Base-by-base conservation (phyloP, 352 stramenopile genomes). In the Pythium apleroticum region DNA sequence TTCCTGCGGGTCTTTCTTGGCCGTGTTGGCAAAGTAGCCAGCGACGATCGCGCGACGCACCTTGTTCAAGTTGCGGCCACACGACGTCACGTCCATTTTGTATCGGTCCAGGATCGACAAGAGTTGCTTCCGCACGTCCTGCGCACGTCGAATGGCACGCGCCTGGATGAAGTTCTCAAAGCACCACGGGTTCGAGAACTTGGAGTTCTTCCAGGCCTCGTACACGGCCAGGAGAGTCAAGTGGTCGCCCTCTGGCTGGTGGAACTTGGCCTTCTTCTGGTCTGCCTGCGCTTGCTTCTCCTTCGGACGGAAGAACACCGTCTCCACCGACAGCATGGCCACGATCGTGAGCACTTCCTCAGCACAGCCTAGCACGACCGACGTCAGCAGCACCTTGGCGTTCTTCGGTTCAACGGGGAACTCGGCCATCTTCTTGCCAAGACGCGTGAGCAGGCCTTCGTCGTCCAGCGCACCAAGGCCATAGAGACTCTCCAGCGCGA, bases 311-410 rank as follows among this genome's bases (percentile, higher is more conserved):
- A 99, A 99, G 73, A 99, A 99, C 5, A 98, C 90, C 53, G 98
- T 99, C 64, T 99, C 97, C 1, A 99, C 98, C 35, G 93, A 98
- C 31, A 99, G 74, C 89, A 99, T 99, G 20, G 97, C 90, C 28
- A 99, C 97, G 63, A 99, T 98, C 20, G 98, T 99, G 35, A 99
- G 77, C 57, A 99, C 97, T 75, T 99, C 98, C 68, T 99, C 97
- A 0, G 95, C 93, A 66, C 97, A 99, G 12, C 97, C 97, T 8
- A 99, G 81, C 70, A 99, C 96, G 28, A 99, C 97, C 7, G 93
- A 98, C 6, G 97, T 96, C 48, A 99, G 87, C 27, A 99, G 72
- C 75, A 99, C 98, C 76, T 99, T 99, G 49, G 96, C 98, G 25
- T 99, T 91, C 68, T 99, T 98, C 0, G 98, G 98, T 57, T 99